Base-by-base conservation (phyloP, 75 land plant species). In the Sequoia sempervirens region DNA sequence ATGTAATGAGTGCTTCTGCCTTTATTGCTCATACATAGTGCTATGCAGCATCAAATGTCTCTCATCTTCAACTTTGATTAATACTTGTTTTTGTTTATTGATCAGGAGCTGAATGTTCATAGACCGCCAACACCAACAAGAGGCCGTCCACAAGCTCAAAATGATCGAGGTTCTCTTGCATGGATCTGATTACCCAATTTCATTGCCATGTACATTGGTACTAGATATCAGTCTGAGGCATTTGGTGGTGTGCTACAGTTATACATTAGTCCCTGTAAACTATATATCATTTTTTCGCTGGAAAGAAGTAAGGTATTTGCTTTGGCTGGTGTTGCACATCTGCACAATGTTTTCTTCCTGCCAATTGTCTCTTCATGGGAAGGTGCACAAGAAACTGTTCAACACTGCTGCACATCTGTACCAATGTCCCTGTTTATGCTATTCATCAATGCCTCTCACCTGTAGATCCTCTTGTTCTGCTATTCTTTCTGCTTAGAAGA, bases 121-220 rank as follows among this genome's bases (percentile, higher is more conserved):
- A 89, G 91, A 68, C 91, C 91, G 32, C 91, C 91, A 30, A 90
- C 91, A 45, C 91, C 91, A 52, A 90, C 91, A 50, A 83, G 91
- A 76, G 91, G 91, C 30, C 76, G 91, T 36, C 91, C 91, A 9
- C 91, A 88, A 28, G 47, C 88, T 36, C 80, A 83, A 64, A 84
- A 89, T 46, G 91, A 90, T 84, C 90, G 91, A 43, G 83, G 89
- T 40, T 90, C 91, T 61, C 84, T 89, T 72, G 91, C 91, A n/a
- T 90, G 90, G 90, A 90, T 90, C 40, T 90, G 84, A 90, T 75
- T 69, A 56, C 26, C 32, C 45, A 36, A 54, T 54, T 52, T 80
- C 30, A 45, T 53, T 52, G 20, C 32, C 28, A 26, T 52, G 54
- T 32, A 52, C 2, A 53, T 50, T 28, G 50, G 61, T 18, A 14